Evolutionary conservation across 1,284 basidiomycete genomes (phyloP).

Genomic region (Irpex sp.): DNA sequence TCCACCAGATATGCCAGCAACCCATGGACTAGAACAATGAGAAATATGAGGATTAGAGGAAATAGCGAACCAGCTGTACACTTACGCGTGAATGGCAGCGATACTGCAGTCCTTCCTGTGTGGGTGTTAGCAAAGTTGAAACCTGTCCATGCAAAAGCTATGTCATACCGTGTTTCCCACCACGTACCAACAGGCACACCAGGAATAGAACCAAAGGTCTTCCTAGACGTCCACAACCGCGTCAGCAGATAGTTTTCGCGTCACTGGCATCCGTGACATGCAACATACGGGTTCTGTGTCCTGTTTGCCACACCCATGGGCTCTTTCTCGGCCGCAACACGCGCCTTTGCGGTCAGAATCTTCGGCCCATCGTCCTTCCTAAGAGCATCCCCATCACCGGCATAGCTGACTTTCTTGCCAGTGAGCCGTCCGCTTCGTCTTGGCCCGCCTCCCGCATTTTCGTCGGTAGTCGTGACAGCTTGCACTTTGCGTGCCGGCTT

Average conservation of each 20-base stretch:
- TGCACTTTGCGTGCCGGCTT: conserved; percentile 12
- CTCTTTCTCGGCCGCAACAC: conserved; percentile 19
- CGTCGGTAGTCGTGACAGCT: conserved; percentile 2
- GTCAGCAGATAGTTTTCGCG: neutral
- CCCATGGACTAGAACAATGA: conserved; percentile 57
- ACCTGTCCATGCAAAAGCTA: neutral
- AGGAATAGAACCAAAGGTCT: conserved; percentile 65
- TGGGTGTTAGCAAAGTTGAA: neutral
- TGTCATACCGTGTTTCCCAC: conserved; percentile 61
- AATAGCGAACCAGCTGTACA: too few species aligned
- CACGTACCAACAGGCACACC: conserved; percentile 72
- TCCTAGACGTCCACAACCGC: conserved; percentile 21
- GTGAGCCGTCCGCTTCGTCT: conserved; percentile 65
- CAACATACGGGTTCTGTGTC: conserved; percentile 59
- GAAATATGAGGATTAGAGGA: neutral
- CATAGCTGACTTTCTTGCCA: conserved; percentile 57
- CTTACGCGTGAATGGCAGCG: conserved; percentile 76
- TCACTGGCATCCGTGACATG: neutral
- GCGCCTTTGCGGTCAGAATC: conserved; percentile 16
- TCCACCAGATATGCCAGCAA: conserved; percentile 72
- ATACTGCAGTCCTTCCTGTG: conserved; percentile 59
- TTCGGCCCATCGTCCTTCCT: conserved; percentile 14
- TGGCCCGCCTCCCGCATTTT: conserved; percentile 22
- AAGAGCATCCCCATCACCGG: conserved; percentile 24
- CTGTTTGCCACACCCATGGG: conserved; percentile 32